phyloP scores from a whole-genome alignment of 108 stramenopile species.

The Fistulifera solaris region DNA sequence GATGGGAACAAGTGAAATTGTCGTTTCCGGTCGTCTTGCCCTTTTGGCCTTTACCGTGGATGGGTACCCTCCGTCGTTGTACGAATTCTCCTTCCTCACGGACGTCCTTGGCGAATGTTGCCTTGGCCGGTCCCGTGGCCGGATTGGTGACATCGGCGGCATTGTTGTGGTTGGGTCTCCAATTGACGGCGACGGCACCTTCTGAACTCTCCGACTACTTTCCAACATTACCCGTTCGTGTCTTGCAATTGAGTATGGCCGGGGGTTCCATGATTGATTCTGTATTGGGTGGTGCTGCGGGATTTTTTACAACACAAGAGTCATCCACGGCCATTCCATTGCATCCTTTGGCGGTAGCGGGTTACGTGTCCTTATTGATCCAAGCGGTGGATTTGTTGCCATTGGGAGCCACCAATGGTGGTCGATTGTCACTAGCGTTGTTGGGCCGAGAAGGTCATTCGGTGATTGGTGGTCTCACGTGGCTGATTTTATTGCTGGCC shows the following conservation, averaged over 20 bases:
- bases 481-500: constrained; percentile 33
- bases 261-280: constrained; percentile 52
- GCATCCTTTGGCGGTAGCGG: constrained; percentile 74
- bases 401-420: constrained; percentile 68
- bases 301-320: constrained; percentile 44
- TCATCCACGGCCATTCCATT: constrained; percentile 39
- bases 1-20: constrained; percentile 26
- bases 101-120: constrained; percentile 60
- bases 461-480: constrained; percentile 35
- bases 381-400: constrained; percentile 68
- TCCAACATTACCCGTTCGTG: constrained; percentile 50
- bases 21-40: too few species aligned
- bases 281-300: constrained; percentile 28
- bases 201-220: constrained; percentile 24
- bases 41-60: too few species aligned
- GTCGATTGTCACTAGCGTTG: constrained; percentile 47
- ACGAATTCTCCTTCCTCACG: too few species aligned
- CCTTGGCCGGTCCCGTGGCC: constrained; percentile 50
- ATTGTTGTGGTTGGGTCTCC: constrained; percentile 45
- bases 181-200: constrained; percentile 37
- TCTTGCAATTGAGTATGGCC: constrained; percentile 48
- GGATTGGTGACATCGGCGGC: constrained; percentile 44
- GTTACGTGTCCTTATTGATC: constrained; percentile 57
- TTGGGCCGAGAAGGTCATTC: constrained; percentile 56
- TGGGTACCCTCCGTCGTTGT: too few species aligned